Evolutionary conservation across 1,139 yeast genomes (phyloP).

Genomic region (Magnusiomyces sp.): DNA sequence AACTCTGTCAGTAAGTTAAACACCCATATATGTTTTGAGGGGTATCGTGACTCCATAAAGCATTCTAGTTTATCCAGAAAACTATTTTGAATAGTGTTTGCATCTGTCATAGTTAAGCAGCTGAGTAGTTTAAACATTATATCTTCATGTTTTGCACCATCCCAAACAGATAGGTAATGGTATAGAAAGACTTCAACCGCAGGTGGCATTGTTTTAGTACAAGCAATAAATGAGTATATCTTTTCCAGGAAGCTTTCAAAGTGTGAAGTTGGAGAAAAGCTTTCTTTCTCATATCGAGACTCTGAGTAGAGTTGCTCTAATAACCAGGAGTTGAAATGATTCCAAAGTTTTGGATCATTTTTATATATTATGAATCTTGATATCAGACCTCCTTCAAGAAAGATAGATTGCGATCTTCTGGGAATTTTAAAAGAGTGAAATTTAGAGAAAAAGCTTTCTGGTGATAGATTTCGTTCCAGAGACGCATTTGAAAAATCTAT

Average conservation of each 20-base stretch:
- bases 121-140: slow-evolving; percentile 16
- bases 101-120: slow-evolving; percentile 17
- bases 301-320: slow-evolving; percentile 15
- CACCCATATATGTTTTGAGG: slow-evolving; percentile 1
- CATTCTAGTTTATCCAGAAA: slow-evolving; percentile 16
- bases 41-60: slow-evolving; percentile 7
- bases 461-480: slow-evolving; percentile 9
- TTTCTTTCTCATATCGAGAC: too few species aligned
- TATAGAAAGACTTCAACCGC: slow-evolving; percentile 21
- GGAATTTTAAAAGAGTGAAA: slow-evolving; percentile 23
- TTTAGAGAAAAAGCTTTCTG: slow-evolving; percentile 18
- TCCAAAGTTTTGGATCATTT: slow-evolving; percentile 20
- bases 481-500: too few species aligned
- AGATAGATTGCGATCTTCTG: slow-evolving; percentile 21
- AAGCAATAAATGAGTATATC: slow-evolving; percentile 16
- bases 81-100: slow-evolving; percentile 6
- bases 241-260: slow-evolving; percentile 8
- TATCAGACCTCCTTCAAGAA: slow-evolving; percentile 19
- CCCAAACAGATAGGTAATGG: slow-evolving; percentile 17
- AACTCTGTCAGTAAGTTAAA: slow-evolving; percentile 1
- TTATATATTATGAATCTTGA: slow-evolving; percentile 20
- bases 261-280: too few species aligned
- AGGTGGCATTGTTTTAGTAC: slow-evolving; percentile 19
- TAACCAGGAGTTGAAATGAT: slow-evolving; percentile 24
- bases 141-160: slow-evolving; percentile 10